Base-by-base conservation (phyloP, 768 basidiomycete genomes). In the Hygrocybe coccinea region DNA sequence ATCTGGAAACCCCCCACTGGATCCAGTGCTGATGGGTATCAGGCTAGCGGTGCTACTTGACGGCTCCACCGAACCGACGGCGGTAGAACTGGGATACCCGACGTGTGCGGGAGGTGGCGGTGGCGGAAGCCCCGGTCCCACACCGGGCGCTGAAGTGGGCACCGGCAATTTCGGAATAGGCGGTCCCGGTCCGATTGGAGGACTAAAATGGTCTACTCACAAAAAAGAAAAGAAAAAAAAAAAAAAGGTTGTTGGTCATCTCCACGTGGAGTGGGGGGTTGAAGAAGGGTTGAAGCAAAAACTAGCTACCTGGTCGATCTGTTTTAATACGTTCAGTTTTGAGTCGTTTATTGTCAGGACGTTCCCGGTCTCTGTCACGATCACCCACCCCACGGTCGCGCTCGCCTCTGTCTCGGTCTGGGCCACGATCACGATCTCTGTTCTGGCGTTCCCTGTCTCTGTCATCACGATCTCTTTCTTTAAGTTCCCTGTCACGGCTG, bases 321-420 rank as follows among this genome's bases (percentile, higher is more conserved):
- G 59, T 64, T 62, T 83, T 60, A 37, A 60, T 60, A 43, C 59
- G 56, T 19, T 60, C 59, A 2, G 76, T 73, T 66, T 85, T 86
- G 57, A 81, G 72, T 50, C 85, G 76, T 67, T 86, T 86, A 14
- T 79, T 71, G 57, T 87, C 85, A 39, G 76, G 69, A 12, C 76
- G 69, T n/a, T 79, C 78, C 22, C 79, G 68, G 1, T 79, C 78
- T 46, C 76, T 68, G 50, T 79, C 78, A 34, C 77, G 69, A 29
- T 74, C 73, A 24, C 66, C 60, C 22, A 65, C 63, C 21, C 17
- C 64, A 56, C 74, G 59, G 50, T 74, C 48, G 56, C 61, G 55
- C 19, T 58, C 56, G 8, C 65, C 64, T 24, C 64, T 56, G 21
- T 65, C 66, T n/a, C 56, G 59, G 25, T 60, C 59, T 25, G 21